Evolutionary conservation across 192 early-diverging fungal species (phyloP), one percentile per base, ranked within the genome.

Genomic region (Gryganskiella cystojenkinii): DNA sequence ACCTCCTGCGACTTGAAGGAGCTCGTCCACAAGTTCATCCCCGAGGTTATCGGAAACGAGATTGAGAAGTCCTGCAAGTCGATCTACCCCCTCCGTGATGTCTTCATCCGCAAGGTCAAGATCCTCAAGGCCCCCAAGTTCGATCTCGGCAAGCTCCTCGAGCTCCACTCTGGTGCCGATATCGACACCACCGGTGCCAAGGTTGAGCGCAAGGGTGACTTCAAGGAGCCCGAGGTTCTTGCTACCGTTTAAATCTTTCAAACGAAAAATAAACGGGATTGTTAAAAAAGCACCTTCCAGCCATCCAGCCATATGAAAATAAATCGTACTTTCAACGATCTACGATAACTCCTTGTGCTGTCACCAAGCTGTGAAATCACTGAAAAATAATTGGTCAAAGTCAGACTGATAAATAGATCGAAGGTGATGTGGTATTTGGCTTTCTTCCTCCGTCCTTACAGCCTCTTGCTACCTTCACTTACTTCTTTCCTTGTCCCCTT

Each of bases 31-130:
- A 99, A 99, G 94, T 92, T 99, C 82, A 91, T 96, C 72, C 89
- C 94, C 64, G 98, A 99, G 84, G 89, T 92, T 52, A 99, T 99
- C 78, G 98, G 97, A 87, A 94, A 89, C 86, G 92, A 94, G 72
- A 99, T 99, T 72, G 94, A 96, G 86, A 99, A 98, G 95, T 91
- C 93, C 63, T 94, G 92, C 90, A 94, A 97, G 83, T 88, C 88
- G 68, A 98, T 99, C 90, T 99, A 95, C 92, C 98, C 98, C 52
- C 90, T 99, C 80, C 95, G 97, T 88, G 93, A 98, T 88, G 93
- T 94, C 76, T 93, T 91, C 85, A 87, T 98, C 81, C 93, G 92
- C 86, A 99, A 99, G 93, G 95, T 95, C 83, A 99, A 99, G 94
- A 95, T 99, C 78, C 86, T 99, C 83, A 99, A 98, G 93, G 89